phyloP scores from a whole-genome alignment of 2,329 filamentous ascomycete species.

The Penicillium olsonii region DNA sequence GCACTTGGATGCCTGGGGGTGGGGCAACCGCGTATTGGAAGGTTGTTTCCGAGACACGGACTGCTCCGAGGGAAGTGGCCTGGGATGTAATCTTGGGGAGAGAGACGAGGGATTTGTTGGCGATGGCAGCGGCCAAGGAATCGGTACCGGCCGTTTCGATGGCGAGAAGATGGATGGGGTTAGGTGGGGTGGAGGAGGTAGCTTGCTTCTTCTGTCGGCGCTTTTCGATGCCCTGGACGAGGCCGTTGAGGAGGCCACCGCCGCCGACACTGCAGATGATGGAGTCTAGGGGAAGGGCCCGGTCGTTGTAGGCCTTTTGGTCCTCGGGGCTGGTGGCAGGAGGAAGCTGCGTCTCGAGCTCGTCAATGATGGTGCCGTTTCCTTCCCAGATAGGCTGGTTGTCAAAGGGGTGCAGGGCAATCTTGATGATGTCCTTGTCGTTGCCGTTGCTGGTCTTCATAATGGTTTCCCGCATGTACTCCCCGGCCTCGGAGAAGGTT shows the following conservation, averaged over 20 bases:
- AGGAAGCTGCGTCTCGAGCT: conserved; percentile 45
- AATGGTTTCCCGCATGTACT: conserved; percentile 59
- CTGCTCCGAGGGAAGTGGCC: conserved; percentile 73
- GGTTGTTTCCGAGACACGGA: conserved; percentile 66
- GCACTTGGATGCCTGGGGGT: conserved; percentile 51
- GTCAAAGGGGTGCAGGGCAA: conserved; percentile 49
- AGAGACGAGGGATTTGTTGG: conserved; percentile 57
- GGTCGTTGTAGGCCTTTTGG: conserved; percentile 26
- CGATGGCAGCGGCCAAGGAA: conserved; percentile 64
- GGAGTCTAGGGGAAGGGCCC: conserved; percentile 58
- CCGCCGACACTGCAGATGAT: conserved; percentile 79
- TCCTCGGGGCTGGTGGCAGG: conserved; percentile 34
- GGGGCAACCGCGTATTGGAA: conserved; percentile 63
- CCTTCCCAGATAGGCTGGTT: conserved; percentile 50
- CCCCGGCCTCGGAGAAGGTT: conserved; percentile 70
- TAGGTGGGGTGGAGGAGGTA: conserved; percentile 14
- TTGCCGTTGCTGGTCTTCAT: conserved; percentile 33
- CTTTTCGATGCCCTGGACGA: conserved; percentile 68
- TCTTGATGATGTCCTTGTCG: conserved; percentile 38
- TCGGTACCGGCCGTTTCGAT: conserved; percentile 77
- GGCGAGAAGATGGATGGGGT: conserved; percentile 61
- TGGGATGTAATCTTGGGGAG: conserved; percentile 72
- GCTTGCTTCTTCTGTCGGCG: conserved; percentile 39
- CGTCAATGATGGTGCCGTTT: conserved; percentile 47
- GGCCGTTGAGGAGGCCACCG: conserved; percentile 75